Evolutionary conservation across 2,329 filamentous ascomycete species (phyloP).

Genomic region (Echinosphaeria canescens): DNA sequence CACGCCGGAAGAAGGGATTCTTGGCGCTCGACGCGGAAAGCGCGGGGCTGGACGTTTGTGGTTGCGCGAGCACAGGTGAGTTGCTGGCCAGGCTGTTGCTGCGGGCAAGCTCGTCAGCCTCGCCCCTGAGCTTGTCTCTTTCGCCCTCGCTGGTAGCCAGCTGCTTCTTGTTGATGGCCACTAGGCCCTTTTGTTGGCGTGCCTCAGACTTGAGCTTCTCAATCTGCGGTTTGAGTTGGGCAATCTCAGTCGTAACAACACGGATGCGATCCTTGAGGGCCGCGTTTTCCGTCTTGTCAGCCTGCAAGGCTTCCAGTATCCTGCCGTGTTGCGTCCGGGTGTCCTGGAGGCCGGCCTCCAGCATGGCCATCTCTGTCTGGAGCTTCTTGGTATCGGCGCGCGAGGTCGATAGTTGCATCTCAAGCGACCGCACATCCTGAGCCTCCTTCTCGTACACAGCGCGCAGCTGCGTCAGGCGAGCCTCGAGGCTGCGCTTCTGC

Average conservation of each 20-base stretch:
- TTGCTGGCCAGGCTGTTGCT: too few relatives aligned
- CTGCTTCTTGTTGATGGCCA: constrained; percentile 98
- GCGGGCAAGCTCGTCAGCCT: constrained; percentile 48
- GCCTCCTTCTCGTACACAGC: constrained; percentile 86
- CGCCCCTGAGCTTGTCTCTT: constrained; percentile 65
- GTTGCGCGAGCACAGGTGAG: too few relatives aligned
- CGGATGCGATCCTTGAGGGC: constrained; percentile 75
- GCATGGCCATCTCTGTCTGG: constrained; percentile 60
- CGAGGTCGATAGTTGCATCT: constrained; percentile 60
- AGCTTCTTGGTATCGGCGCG: constrained; percentile 68
- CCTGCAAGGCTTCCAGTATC: constrained; percentile 49
- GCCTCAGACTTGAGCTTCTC: constrained; percentile 88
- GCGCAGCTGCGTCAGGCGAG: constrained; percentile 68
- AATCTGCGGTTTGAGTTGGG: constrained; percentile 68
- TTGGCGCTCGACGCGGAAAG: constrained; percentile 52
- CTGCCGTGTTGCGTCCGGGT: constrained; percentile 67
- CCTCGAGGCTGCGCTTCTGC: constrained; percentile 87
- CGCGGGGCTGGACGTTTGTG: constrained; percentile 40
- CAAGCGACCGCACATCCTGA: constrained; percentile 61
- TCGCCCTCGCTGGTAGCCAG: constrained; percentile 75
- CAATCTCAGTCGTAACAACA: constrained; percentile 60
- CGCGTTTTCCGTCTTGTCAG: constrained; percentile 76
- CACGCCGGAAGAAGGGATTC: constrained; percentile 83
- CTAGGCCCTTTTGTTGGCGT: constrained; percentile 85
- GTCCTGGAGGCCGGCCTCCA: constrained; percentile 66